Conservation (phyloP, 805 yeast genomes). For the Jamesozyma hellenica region DNA sequence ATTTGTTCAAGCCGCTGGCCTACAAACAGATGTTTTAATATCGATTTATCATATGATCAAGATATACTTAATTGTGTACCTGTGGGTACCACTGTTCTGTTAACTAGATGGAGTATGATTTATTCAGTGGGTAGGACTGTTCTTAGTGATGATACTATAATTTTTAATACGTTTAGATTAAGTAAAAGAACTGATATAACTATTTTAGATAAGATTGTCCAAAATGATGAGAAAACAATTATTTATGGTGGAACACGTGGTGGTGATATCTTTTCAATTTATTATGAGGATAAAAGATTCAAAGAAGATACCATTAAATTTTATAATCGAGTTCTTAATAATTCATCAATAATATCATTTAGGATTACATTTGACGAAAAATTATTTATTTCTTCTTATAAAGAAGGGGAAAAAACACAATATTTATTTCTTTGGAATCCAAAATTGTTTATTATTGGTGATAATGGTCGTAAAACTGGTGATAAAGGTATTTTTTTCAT, state of each 20-base stretch:
- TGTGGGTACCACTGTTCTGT: too few relatives aligned
- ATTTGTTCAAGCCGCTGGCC: too few relatives aligned
- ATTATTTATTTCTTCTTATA: constrained; percentile 2
- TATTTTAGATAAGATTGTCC: neutral
- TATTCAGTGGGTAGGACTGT: too few relatives aligned
- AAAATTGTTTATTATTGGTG: constrained; percentile 1
- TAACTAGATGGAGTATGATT: too few relatives aligned
- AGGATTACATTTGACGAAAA: constrained; percentile 2
- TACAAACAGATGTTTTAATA: too few relatives aligned
- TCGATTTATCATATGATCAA: too few relatives aligned
- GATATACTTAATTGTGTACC: too few relatives aligned
- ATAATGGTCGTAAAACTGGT: neutral
- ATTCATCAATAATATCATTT: constrained; percentile 5
- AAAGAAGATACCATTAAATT: neutral
- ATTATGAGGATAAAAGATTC: neutral
- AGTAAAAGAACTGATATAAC: neutral
- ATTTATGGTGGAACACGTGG: constrained; percentile 6
- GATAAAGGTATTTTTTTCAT: constrained; percentile 4
- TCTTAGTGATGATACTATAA: neutral
- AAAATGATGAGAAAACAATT: neutral
- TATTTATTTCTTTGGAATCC: constrained; percentile 1
- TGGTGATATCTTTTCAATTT: neutral
- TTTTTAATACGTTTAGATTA: neutral
- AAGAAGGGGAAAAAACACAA: neutral
- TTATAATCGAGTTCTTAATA: neutral